Evolutionary conservation across 225 moss, liverwort and hornwort genomes (phyloP), one percentile per base, ranked within the genome.

Genomic region (Sphagnum contortum): DNA sequence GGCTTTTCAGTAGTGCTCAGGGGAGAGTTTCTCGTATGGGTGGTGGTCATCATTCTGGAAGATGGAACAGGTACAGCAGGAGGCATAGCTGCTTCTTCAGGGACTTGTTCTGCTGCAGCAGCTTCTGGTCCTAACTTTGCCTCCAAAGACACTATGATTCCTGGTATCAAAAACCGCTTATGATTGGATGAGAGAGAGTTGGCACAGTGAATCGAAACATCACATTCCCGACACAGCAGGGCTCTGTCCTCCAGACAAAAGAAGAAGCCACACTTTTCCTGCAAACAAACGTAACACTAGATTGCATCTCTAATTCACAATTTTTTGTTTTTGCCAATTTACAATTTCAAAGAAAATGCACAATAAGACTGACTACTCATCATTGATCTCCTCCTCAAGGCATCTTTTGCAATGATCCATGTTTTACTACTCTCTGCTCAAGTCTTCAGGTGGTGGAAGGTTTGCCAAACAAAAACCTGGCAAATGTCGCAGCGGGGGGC

Each of bases 191-290:
- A 77, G 4, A 82, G 72, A 4, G 71, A 69, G 5, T 71, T 78
- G 8, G 67, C 75, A 0, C 79, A 73, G 61, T 88, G 88, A 29
- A 88, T 84, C 0, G 82, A 80, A 3, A 88, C 68, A 55, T 88
- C 88, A 59, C 84, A 88, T 57, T 84, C 82, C 12, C 84, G 75
- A 46, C 84, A 88, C 9, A 88, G 64, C 47, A 88, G 69, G 12
- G 84, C 88, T 2, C 88, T 77, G 57, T 88, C 82, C 56, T 82
- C 80, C 45, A 82, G 45, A 57, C 84, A 88, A 62, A 88, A 88
- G 69, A 82, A 84, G 58, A 69, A 88, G 2, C 75, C 79, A 3
- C 72, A 68, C 55, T 84, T 84, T 9, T 88, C 88, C 84, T 88
- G 71, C 70, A 76, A 45, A 57, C 48, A 54, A 3, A 61, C 29